Evolutionary conservation across 495 filamentous ascomycete genomes (phyloP).

Genomic region (Trichoderma orchidacearum): DNA sequence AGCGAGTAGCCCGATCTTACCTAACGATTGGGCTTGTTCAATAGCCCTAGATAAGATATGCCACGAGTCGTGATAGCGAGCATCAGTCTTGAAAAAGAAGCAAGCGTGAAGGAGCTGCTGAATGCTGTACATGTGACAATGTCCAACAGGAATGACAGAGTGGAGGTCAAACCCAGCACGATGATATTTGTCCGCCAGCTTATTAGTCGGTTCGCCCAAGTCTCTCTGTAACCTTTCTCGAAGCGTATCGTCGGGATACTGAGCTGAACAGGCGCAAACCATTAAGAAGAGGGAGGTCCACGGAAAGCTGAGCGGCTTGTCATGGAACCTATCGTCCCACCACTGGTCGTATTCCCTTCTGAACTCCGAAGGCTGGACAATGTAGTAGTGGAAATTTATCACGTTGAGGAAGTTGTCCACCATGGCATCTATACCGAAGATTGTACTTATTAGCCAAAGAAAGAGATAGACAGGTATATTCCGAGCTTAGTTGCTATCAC

Average conservation of each 20-base stretch:
- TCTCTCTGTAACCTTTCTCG: neutral
- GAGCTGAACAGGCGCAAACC: neutral
- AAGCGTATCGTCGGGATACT: neutral
- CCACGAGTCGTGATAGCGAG: neutral
- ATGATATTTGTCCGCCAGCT: neutral
- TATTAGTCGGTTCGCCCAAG: neutral
- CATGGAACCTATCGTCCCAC: neutral
- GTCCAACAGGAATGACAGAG: neutral
- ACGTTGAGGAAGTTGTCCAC: neutral
- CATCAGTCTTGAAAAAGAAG: neutral
- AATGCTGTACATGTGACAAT: neutral
- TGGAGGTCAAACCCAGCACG: neutral
- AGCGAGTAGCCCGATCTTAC: too few species aligned
- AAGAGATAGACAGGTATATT: neutral
- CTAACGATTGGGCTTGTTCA: neutral
- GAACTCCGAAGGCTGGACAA: neutral
- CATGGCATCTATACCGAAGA: neutral
- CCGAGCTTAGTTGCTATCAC: too few species aligned
- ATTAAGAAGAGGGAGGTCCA: neutral
- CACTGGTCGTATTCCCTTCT: neutral
- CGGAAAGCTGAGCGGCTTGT: neutral
- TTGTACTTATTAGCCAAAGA: neutral
- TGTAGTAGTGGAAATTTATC: neutral
- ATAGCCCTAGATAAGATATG: neutral
- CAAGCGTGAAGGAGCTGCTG: neutral